These are phyloP conservation scores for Lotus japonicus DNA, from an alignment of 306 rosid genomes.

Conservation along the genomic window DNA sequence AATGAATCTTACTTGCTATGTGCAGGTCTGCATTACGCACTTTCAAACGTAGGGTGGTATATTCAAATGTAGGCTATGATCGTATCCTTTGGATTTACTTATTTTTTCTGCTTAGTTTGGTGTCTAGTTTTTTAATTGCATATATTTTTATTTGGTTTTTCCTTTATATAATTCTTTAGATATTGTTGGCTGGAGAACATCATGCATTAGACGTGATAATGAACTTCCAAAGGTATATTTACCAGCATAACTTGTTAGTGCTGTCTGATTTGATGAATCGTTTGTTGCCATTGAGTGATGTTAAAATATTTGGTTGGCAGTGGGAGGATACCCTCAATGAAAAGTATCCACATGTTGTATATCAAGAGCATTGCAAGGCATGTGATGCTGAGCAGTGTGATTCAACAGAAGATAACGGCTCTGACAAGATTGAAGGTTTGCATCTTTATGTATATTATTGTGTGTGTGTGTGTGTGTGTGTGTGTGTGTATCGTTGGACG, in stretches of 20 bases:
- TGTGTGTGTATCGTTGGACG: no score
- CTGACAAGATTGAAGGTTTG: slow-evolving; percentile 84
- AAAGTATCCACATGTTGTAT: slow-evolving; percentile 86
- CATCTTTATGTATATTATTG: not conserved
- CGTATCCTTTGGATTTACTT: slow-evolving; percentile 57
- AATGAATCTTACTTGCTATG: slow-evolving; percentile 18
- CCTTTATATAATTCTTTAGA: slow-evolving; percentile 44
- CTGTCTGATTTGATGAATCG: slow-evolving; percentile 13
- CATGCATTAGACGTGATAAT: slow-evolving; percentile 63
- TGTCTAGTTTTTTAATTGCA: not conserved
- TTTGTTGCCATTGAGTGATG: slow-evolving; percentile 2
- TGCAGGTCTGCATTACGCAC: slow-evolving; percentile 84
- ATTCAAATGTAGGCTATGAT: slow-evolving; percentile 86
- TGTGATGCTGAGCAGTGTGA: slow-evolving; percentile 61
- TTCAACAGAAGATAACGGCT: slow-evolving; percentile 28
- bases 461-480: no score
- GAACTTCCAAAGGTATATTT: slow-evolving; percentile 84
- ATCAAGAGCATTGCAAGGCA: slow-evolving; percentile 91
- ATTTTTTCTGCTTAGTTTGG: not conserved
- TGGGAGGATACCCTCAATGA: slow-evolving; percentile 78
- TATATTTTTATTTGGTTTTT: slow-evolving; percentile 23
- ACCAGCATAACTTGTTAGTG: slow-evolving; percentile 4
- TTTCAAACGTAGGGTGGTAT: slow-evolving; percentile 66
- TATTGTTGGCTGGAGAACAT: slow-evolving; percentile 99
- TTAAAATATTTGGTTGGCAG: slow-evolving; percentile 34